phyloP scores from a whole-genome alignment of 257 asterid genomes.

The Jasminum sambac region DNA sequence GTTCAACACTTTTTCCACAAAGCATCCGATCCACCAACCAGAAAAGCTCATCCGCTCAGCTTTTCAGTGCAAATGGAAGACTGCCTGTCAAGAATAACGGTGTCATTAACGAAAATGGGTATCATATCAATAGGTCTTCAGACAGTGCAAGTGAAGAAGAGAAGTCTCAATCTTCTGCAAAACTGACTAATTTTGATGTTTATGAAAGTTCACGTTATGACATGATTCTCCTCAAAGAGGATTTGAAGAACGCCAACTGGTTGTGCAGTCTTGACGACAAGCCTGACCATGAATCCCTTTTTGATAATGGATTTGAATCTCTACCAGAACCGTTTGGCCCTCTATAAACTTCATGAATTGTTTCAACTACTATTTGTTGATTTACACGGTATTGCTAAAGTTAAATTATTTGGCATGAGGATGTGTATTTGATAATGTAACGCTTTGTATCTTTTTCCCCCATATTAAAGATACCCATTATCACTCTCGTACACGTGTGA shows the following conservation, averaged over 20 bases:
- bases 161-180: constrained; percentile 55
- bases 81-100: constrained; percentile 34
- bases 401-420: background rate
- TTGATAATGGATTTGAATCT: constrained; percentile 82
- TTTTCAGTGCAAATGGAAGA: constrained; percentile 33
- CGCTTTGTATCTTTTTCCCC: background rate
- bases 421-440: background rate
- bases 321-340: constrained; percentile 91
- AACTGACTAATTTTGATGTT: constrained; percentile 54
- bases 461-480: background rate
- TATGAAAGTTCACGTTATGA: constrained; percentile 93
- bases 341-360: constrained; percentile 39
- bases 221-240: constrained; percentile 79
- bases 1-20: constrained; percentile 89
- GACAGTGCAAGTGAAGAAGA: constrained; percentile 70
- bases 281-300: constrained; percentile 76
- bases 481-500: background rate
- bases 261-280: constrained; percentile 80
- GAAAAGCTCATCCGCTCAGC: constrained; percentile 42
- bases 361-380: constrained; percentile 9
- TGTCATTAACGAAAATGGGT: constrained; percentile 47
- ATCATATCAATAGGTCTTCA: constrained; percentile 42
- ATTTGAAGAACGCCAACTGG: constrained; percentile 81
- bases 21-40: constrained; percentile 79
- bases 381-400: background rate